Evolutionary conservation across 2,329 filamentous ascomycete genomes (phyloP), one percentile per base, ranked within the genome.

Genomic region (Hymenoscyphus scutula): DNA sequence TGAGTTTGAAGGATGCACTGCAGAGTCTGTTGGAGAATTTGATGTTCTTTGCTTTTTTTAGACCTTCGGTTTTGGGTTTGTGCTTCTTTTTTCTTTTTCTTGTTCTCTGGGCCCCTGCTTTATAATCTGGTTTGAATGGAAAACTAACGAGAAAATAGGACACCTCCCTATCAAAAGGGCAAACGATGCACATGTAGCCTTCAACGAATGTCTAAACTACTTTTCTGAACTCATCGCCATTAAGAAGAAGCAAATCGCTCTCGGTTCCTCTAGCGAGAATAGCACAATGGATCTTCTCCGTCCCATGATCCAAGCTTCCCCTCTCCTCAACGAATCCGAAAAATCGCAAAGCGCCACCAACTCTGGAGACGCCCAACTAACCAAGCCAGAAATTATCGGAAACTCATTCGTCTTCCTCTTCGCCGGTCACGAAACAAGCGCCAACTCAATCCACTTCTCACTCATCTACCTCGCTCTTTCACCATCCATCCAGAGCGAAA

Each of bases 1-100:
- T 84, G 74, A 77, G 75, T 17, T 83, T 82, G 70, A 79, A 81
- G 57, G 76, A 81, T 62, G 79, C 79, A n/a, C 68, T 84, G 41
- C 76, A 76, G 58, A 74, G 71, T 8, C 70, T 84, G 27, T 71
- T 84, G 55, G 75, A 81, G 41, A 77, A 79, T 61, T 75, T 84
- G 45, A 75, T 82, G 63, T 77, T 76, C 70, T 77, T 82, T 34
- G 75, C 80, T 54, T 66, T 83, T 5, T 74, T 79, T 10, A 79
- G 80, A 0, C 73, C 72, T 15, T 79, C 78, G 74, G 68, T 80
- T 11, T 67, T 80, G 72, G 67, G 75, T 78, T 74, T 70, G 76
- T 2, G n/a, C 7, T 8, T 8, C 11, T 8, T 17, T 38, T 13
- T 29, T 48, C 17, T n/a, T 55, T 5, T 19, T 19, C 38, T 11